phyloP scores from a whole-genome alignment of 768 basidiomycete species.

The Terana coerulea region DNA sequence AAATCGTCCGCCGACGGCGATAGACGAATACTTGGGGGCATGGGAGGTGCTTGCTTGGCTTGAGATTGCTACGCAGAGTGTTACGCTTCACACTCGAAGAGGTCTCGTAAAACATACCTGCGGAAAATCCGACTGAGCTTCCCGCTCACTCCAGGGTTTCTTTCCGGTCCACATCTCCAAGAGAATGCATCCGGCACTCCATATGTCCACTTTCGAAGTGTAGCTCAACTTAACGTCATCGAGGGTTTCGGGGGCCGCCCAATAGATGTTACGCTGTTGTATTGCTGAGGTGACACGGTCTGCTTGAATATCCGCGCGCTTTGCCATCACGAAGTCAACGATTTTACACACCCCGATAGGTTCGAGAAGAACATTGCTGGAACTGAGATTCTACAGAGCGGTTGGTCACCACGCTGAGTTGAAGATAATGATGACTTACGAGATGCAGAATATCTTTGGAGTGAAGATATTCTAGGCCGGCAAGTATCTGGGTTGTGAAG shows the following conservation, averaged over 20 bases:
- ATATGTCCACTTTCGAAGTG: conserved; percentile 96
- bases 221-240: conserved; percentile 87
- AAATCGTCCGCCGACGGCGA: conserved; percentile 81
- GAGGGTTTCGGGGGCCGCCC: conserved; percentile 98
- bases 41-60: conserved; percentile 80
- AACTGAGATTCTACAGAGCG: conserved; percentile 83
- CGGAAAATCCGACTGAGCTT: conserved; percentile 89
- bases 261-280: conserved; percentile 97
- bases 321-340: conserved; percentile 98
- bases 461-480: conserved; percentile 91
- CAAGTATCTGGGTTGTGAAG: conserved; percentile 88
- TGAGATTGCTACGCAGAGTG: conserved; percentile 63
- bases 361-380: conserved; percentile 98
- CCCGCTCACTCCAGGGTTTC: conserved; percentile 90
- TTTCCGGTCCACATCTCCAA: conserved; percentile 99
- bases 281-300: conserved; percentile 78
- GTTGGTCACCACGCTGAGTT: neutral
- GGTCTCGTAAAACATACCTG: conserved; percentile 53
- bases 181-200: conserved; percentile 97
- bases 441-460: conserved; percentile 89
- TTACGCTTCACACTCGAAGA: neutral
- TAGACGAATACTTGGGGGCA: conserved; percentile 81
- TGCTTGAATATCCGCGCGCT: conserved; percentile 84
- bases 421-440: conserved; percentile 47
- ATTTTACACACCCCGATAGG: conserved; percentile 92